Evolutionary conservation across 2,329 filamentous ascomycete genomes (phyloP).

Genomic region (Metarhizium album): DNA sequence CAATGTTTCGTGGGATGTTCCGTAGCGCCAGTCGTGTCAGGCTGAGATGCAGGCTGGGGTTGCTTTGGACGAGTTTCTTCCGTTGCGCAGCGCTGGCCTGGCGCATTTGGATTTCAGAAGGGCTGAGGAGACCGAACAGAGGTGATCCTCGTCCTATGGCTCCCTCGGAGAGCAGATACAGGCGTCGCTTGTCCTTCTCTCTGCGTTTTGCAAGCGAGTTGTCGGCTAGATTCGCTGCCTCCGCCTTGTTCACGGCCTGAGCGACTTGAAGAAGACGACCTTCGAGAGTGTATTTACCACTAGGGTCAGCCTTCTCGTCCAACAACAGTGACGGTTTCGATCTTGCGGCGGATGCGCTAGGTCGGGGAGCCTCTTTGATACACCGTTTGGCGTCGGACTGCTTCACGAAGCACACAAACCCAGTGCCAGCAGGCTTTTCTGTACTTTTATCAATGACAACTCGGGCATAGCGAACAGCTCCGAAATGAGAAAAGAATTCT

Average conservation of each 20-base stretch:
- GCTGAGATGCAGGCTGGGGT: conserved; percentile 80
- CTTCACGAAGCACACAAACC: conserved; percentile 87
- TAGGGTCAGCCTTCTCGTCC: conserved; percentile 70
- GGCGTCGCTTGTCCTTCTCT: conserved; percentile 79
- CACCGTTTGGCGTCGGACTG: conserved; percentile 65
- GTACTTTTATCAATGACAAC: conserved; percentile 81
- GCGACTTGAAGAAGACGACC: conserved; percentile 78
- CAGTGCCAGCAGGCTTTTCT: conserved; percentile 80
- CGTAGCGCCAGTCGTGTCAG: conserved; percentile 83
- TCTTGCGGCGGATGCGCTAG: conserved; percentile 32
- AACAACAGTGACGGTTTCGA: conserved; percentile 76
- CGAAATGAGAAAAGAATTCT: conserved; percentile 80
- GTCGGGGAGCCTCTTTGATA: conserved; percentile 61
- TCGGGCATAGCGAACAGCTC: conserved; percentile 78
- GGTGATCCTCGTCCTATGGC: conserved; percentile 67
- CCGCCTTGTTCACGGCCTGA: conserved; percentile 72
- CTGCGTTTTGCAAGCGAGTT: conserved; percentile 50
- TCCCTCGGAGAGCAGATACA: conserved; percentile 83
- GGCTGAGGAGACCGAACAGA: conserved; percentile 64
- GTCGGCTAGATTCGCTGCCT: conserved; percentile 66
- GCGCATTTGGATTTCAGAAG: conserved; percentile 75
- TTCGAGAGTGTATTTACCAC: conserved; percentile 80
- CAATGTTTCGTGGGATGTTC: conserved; percentile 77
- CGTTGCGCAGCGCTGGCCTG: conserved; percentile 80
- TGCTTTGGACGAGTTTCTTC: conserved; percentile 80